Conservation (phyloP, 768 basidiomycete species). For the Calocera viscosa region DNA sequence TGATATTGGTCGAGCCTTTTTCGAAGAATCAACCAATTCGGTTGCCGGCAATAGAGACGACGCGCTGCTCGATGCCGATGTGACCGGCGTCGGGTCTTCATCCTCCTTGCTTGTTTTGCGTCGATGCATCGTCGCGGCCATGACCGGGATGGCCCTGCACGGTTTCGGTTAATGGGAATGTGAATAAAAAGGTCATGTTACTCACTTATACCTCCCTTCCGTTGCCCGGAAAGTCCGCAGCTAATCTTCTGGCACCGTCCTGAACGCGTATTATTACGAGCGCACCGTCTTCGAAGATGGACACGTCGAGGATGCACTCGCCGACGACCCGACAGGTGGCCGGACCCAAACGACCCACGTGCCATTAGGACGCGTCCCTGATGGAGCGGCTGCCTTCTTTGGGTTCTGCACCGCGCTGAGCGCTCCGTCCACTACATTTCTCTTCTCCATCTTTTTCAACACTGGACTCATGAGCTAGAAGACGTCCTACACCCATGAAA, state of each 20-base stretch:
- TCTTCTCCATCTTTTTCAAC: no score
- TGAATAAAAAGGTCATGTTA: no score
- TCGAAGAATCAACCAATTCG: slow-evolving; percentile 13
- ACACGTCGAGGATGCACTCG: not conserved
- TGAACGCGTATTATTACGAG: not conserved
- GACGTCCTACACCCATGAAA: no score
- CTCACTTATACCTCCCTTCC: not conserved
- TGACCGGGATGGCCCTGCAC: not conserved
- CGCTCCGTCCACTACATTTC: no score
- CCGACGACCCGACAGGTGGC: not conserved
- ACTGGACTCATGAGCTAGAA: no score
- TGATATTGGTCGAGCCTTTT: slow-evolving; percentile 7
- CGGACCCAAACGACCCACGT: not conserved
- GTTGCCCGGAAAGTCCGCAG: not conserved
- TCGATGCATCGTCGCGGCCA: slow-evolving; percentile 26
- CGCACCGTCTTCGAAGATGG: not conserved
- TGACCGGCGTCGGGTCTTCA: slow-evolving; percentile 26
- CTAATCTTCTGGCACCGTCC: not conserved
- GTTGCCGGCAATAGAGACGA: slow-evolving; percentile 15
- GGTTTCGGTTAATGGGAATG: not conserved
- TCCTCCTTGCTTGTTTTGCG: slow-evolving; percentile 38
- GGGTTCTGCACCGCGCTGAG: no score
- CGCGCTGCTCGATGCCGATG: not conserved
- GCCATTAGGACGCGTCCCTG: no score
- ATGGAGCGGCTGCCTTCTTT: no score